Evolutionary conservation across 108 stramenopile species (phyloP).

Genomic region (Discostella stelligeroides): DNA sequence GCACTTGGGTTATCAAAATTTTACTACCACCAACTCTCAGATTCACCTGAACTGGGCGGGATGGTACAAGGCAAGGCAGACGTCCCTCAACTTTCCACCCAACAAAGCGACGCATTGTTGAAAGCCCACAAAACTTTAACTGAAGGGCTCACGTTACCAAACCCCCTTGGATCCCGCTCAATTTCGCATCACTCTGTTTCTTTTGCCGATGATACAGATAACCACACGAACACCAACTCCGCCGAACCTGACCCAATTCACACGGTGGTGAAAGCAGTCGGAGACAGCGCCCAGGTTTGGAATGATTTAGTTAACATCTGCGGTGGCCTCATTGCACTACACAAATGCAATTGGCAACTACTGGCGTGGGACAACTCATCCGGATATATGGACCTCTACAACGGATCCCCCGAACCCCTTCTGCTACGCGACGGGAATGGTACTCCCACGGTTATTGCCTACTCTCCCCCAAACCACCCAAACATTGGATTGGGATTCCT

Average conservation of each 20-base stretch:
- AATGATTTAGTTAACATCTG: neutral
- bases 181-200: neutral
- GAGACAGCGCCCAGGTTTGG: neutral
- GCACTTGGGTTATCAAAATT: neutral
- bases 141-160: neutral
- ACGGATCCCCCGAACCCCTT: neutral
- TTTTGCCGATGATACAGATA: constrained; percentile 26
- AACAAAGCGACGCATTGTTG: neutral
- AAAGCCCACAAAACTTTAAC: neutral
- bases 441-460: neutral
- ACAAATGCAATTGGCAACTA: constrained; percentile 18
- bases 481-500: constrained; percentile 1
- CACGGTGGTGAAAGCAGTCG: neutral
- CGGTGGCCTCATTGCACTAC: constrained; percentile 9
- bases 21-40: neutral
- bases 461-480: constrained; percentile 8
- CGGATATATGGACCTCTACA: neutral
- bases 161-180: neutral
- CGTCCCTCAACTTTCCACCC: neutral
- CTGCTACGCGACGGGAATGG: neutral
- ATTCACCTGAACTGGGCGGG: neutral
- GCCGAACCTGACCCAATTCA: neutral
- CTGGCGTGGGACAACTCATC: neutral
- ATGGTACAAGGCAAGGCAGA: constrained; percentile 29
- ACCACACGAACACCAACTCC: neutral